These are phyloP conservation scores for Lentinula sp. DNA, from an alignment of 768 basidiomycete genomes.

Conservation along the genomic window DNA sequence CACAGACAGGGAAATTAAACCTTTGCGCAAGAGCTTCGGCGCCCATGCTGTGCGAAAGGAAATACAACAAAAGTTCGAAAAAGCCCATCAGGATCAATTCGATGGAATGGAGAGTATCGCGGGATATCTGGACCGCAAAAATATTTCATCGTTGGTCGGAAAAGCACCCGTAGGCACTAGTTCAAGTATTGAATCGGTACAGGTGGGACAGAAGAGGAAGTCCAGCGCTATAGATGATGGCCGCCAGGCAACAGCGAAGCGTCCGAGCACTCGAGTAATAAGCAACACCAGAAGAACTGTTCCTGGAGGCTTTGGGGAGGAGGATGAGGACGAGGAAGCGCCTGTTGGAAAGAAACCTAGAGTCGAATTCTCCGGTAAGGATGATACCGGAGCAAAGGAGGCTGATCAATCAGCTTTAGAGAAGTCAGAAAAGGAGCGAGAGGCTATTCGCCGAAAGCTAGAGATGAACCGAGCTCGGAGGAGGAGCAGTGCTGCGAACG, in stretches of 20 bases:
- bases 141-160: conserved; percentile 3
- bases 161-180: background rate
- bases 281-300: conserved; percentile 39
- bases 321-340: conserved; percentile 34
- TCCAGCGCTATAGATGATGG: conserved; percentile 45
- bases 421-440: conserved; percentile 43
- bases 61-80: conserved; percentile 44
- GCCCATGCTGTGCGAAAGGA: conserved; percentile 8
- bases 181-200: conserved; percentile 16
- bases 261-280: conserved; percentile 37
- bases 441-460: conserved; percentile 57
- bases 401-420: conserved; percentile 25
- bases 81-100: conserved; percentile 60
- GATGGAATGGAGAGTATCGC: conserved; percentile 75
- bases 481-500: conserved; percentile 57
- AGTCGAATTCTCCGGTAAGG: conserved; percentile 14
- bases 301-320: conserved; percentile 56
- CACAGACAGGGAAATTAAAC: conserved; percentile 22
- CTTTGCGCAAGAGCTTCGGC: conserved; percentile 20
- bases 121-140: conserved; percentile 27
- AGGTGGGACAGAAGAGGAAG: conserved; percentile 39
- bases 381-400: conserved; percentile 29
- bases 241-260: conserved; percentile 10
- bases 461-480: conserved; percentile 63
- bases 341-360: conserved; percentile 3